Evolutionary conservation across 768 basidiomycete genomes (phyloP).

Genomic region (Lactifluus volemus): DNA sequence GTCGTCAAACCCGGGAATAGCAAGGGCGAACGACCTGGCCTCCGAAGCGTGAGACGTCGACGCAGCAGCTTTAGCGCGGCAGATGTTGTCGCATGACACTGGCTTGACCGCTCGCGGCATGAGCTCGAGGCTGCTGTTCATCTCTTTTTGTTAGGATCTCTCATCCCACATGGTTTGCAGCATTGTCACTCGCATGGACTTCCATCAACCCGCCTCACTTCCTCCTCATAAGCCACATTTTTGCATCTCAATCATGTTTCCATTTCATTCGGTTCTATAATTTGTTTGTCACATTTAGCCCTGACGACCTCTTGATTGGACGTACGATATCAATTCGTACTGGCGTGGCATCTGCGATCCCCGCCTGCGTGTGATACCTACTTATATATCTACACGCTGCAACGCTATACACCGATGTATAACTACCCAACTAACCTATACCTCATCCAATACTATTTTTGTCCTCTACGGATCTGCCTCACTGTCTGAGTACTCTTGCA

Average conservation of each 20-base stretch:
- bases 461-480: not conserved
- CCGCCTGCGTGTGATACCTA: slow-evolving; percentile 13
- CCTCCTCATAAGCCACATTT: not conserved
- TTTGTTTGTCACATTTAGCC: slow-evolving; percentile 16
- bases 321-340: slow-evolving; percentile 6
- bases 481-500: slow-evolving; percentile 65
- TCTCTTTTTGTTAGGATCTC: slow-evolving; percentile 6
- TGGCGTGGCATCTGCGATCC: slow-evolving; percentile 16
- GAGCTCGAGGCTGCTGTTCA: slow-evolving; percentile 1
- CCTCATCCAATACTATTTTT: slow-evolving; percentile 8
- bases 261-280: slow-evolving; percentile 13
- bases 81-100: slow-evolving; percentile 64
- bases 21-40: slow-evolving; percentile 64
- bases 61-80: slow-evolving; percentile 85
- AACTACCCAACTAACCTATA: slow-evolving; percentile 19
- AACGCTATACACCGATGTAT: slow-evolving; percentile 17
- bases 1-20: slow-evolving; percentile 59
- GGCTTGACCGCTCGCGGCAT: slow-evolving; percentile 1
- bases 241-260: slow-evolving; percentile 6
- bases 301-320: slow-evolving; percentile 8
- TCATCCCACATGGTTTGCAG: slow-evolving; percentile 5
- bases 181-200: slow-evolving; percentile 4
- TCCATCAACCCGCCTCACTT: not conserved
- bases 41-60: slow-evolving; percentile 64
- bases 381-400: slow-evolving; percentile 14